Evolutionary conservation across 2,329 filamentous ascomycete species (phyloP).

Genomic region (Akanthomyces muscarius): DNA sequence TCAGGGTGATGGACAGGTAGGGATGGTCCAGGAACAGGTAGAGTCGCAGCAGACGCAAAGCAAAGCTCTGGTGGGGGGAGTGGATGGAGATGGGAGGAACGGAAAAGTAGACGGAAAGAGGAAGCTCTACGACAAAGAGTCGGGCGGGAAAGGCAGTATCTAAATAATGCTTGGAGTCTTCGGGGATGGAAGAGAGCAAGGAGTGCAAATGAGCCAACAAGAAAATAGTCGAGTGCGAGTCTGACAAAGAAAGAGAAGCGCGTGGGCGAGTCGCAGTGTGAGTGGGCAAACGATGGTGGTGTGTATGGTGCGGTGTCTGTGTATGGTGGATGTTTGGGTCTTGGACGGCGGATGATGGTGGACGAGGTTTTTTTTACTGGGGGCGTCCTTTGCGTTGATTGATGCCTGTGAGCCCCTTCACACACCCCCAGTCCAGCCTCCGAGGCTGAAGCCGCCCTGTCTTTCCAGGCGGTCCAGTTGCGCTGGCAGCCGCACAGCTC

Average conservation of each 20-base stretch:
- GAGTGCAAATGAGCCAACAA: background rate
- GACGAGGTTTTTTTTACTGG: background rate
- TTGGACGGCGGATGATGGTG: background rate
- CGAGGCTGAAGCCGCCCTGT: no score
- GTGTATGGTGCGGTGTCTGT: background rate
- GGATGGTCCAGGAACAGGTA: background rate
- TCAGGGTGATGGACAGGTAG: background rate
- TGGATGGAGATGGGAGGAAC: background rate
- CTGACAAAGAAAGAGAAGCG: slow-evolving; percentile 15
- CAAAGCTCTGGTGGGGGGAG: background rate
- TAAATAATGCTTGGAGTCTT: background rate
- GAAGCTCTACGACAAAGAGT: slow-evolving; percentile 13
- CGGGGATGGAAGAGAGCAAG: background rate
- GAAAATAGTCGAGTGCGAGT: background rate
- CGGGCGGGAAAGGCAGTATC: slow-evolving; percentile 11
- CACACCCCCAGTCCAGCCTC: no score
- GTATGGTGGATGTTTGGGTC: background rate
- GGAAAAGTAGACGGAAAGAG: slow-evolving; percentile 17
- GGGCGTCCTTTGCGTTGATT: background rate
- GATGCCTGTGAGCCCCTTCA: no score
- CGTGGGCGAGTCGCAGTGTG: slow-evolving; percentile 1
- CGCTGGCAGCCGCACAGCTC: background rate
- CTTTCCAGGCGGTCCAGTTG: no score
- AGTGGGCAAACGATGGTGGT: background rate
- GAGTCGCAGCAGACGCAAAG: background rate